Evolutionary conservation across 225 moss, liverwort and hornwort genomes (phyloP).

Genomic region (Neckera pumila): DNA sequence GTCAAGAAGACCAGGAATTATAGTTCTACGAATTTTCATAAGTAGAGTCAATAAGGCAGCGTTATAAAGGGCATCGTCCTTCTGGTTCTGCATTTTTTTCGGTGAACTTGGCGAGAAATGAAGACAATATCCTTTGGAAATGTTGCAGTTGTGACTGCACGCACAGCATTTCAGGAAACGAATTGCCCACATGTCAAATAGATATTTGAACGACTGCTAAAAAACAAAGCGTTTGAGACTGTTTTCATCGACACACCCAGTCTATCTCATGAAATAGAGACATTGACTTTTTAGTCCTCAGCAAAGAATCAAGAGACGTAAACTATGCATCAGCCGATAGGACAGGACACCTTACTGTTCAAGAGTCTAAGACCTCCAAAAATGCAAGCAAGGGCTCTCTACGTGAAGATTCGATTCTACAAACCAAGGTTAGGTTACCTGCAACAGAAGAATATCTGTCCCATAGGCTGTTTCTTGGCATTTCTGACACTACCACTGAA

Average conservation of each 20-base stretch:
- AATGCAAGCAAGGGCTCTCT: neutral
- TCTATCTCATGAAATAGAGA: neutral
- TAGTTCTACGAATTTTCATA: slow-evolving; percentile 36
- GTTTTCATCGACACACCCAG: neutral
- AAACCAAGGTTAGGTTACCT: slow-evolving; percentile 7
- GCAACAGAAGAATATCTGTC: slow-evolving; percentile 30
- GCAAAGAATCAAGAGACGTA: neutral
- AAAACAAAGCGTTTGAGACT: neutral
- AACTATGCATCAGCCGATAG: neutral
- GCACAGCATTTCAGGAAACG: neutral
- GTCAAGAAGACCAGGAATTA: slow-evolving; percentile 62
- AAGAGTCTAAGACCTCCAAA: neutral
- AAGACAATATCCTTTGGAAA: slow-evolving; percentile 40
- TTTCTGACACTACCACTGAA: neutral
- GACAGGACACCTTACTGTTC: neutral
- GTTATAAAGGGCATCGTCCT: slow-evolving; percentile 16
- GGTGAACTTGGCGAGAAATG: slow-evolving; percentile 63
- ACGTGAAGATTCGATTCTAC: neutral
- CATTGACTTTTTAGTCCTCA: neutral
- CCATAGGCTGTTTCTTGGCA: slow-evolving; percentile 10
- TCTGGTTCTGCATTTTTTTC: slow-evolving; percentile 28
- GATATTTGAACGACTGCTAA: neutral
- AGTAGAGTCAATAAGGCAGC: slow-evolving; percentile 23
- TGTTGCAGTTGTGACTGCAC: slow-evolving; percentile 18
- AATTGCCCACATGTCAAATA: neutral